Conservation (phyloP, 2,329 filamentous ascomycete genomes). For the Teratosphaeriaceae sp. region DNA sequence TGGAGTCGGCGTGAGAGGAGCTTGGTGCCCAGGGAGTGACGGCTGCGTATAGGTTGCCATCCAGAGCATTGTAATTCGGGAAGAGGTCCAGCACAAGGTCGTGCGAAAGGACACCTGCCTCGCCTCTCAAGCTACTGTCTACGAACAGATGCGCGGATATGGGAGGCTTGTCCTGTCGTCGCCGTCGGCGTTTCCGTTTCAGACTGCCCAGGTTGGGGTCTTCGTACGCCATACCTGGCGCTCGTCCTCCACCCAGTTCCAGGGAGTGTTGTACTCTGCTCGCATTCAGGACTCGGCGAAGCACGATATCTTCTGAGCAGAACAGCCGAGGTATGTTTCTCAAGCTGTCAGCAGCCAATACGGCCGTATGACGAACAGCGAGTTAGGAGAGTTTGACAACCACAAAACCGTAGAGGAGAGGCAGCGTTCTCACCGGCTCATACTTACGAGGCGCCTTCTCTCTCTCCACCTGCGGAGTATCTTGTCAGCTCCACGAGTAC, state of each 20-base stretch:
- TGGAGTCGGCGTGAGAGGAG: conserved; percentile 51
- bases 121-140: conserved; percentile 77
- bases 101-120: conserved; percentile 78
- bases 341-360: neutral
- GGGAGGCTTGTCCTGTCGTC: conserved; percentile 59
- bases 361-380: neutral
- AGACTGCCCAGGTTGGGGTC: conserved; percentile 38
- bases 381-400: too few relatives aligned
- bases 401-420: too few relatives aligned
- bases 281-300: neutral
- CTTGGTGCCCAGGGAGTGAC: conserved; percentile 66
- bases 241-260: neutral
- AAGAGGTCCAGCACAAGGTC: conserved; percentile 81
- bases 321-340: neutral
- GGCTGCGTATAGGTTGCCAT: conserved; percentile 54
- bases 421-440: too few relatives aligned
- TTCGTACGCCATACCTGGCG: conserved; percentile 26
- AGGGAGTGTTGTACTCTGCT: neutral
- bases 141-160: conserved; percentile 75
- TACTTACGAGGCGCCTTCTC: too few relatives aligned
- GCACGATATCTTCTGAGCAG: neutral
- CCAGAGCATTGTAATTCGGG: conserved; percentile 34
- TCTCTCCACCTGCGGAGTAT: too few relatives aligned
- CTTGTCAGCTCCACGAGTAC: too few relatives aligned
- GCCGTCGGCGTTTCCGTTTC: conserved; percentile 46